Base-by-base conservation (phyloP, 2,329 filamentous ascomycete species). In the Colletotrichum paranaense region DNA sequence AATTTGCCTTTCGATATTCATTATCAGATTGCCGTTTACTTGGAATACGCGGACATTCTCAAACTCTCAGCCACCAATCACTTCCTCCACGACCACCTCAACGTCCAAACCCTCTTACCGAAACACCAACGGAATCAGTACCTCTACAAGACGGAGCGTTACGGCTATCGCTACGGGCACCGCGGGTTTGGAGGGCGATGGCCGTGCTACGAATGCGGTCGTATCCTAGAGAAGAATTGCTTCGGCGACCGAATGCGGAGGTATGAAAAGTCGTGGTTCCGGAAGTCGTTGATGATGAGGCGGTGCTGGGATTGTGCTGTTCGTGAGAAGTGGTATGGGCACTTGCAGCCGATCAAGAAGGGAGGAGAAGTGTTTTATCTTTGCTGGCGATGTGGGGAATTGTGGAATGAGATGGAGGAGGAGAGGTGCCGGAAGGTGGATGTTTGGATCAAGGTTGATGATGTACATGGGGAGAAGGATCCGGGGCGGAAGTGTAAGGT, bases 231-330 rank as follows among this genome's bases (percentile, higher is more conserved):
- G 3, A 59, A 16, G 56, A 46, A 62, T 1, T 26, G 22, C 9
- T 67, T 67, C n/a, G 63, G 62, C 7, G 56, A 67, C 46, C 38
- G 32, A 4, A 71, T 71, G 68, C 14, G 26, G 6, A 67, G 65
- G 19, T 16, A 6, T 16, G 59, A 67, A 12, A 30, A n/a, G 30
- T 14, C 9, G 30, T n/a, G 19, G 28, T 22, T 19, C 11, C 26
- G 28, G 1, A 53, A 49, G 26, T 38, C 28, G 32, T 19, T 49
- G 19, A 38, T 16, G 42, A 4, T 9, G 9, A 42, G 68, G 16
- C 68, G 63, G 3, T 71, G 63, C 56, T 67, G 68, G 68, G n/a
- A 30, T 8, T 71, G 68, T 32, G 68, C 68, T 28, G 38, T 67
- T 46, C 26, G 30, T 1, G 35, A 32, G 6, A 60, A 14, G 56